These are phyloP conservation scores for Cordyceps fumosorosea DNA, from an alignment of 2,329 filamentous ascomycete genomes.

Conservation along the genomic window DNA sequence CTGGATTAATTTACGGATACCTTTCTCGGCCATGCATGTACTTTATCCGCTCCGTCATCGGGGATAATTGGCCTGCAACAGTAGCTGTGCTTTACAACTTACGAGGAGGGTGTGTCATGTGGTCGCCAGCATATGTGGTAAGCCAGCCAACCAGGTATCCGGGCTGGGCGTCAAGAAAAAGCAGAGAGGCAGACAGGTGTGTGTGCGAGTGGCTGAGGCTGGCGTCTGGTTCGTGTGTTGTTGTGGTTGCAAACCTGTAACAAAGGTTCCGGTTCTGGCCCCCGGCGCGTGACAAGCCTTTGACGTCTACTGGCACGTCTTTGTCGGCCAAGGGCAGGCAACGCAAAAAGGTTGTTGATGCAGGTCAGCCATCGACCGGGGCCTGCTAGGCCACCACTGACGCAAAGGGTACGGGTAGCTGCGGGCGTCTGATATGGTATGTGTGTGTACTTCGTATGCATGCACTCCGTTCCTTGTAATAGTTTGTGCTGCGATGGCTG, in stretches of 20 bases:
- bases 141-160: constrained; percentile 1
- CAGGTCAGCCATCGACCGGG: background rate
- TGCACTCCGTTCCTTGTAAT: background rate
- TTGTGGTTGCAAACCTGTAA: background rate
- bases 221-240: background rate
- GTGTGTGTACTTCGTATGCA: background rate
- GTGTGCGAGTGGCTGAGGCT: background rate
- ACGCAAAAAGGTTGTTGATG: background rate
- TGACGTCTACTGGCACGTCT: background rate
- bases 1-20: no score
- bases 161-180: background rate
- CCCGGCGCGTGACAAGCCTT: background rate
- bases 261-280: no score
- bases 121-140: constrained; percentile 3
- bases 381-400: background rate
- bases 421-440: background rate
- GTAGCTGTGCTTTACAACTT: background rate
- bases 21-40: no score
- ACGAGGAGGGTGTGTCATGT: background rate
- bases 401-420: constrained; percentile 9
- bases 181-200: background rate
- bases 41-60: background rate
- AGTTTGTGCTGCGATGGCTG: background rate
- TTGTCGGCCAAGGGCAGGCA: background rate
- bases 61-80: background rate